These are phyloP conservation scores for Parastagonospora nodorum DNA, from an alignment of 2,329 filamentous ascomycete genomes.

Conservation along the genomic window DNA sequence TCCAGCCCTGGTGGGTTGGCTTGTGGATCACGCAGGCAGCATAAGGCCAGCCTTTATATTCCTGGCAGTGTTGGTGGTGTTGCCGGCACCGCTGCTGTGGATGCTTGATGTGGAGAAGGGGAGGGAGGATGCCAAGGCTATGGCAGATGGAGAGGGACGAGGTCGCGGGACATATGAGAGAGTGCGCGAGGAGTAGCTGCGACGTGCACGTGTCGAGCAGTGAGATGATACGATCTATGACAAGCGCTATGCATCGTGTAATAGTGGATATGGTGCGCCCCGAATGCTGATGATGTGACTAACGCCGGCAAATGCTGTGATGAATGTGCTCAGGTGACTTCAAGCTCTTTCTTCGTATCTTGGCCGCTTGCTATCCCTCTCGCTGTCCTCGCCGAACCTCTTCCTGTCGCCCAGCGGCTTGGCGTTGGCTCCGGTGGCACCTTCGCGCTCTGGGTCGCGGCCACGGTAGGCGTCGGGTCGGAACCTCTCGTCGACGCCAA, in stretches of 20 bases:
- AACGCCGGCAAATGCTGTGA: slow-evolving; percentile 15
- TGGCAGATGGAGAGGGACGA: slow-evolving; percentile 24
- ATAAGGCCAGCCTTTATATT: slow-evolving; percentile 76
- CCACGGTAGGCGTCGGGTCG: slow-evolving; percentile 62
- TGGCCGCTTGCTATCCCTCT: slow-evolving; percentile 52
- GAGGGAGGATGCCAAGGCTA: slow-evolving; percentile 38
- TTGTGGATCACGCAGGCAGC: slow-evolving; percentile 69
- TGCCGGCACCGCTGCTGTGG: slow-evolving; percentile 80
- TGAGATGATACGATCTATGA: too few species aligned
- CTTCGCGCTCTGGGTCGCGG: slow-evolving; percentile 43
- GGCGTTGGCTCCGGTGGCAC: slow-evolving; percentile 71
- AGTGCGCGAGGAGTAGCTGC: slow-evolving; percentile 14
- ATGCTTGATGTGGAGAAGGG: slow-evolving; percentile 73
- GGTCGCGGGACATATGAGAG: slow-evolving; percentile 24
- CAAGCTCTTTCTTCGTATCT: slow-evolving; percentile 43
- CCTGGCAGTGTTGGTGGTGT: slow-evolving; percentile 74
- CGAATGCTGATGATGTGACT: slow-evolving; percentile 6
- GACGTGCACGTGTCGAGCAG: too few species aligned
- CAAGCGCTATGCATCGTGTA: neutral
- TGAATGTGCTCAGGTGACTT: slow-evolving; percentile 3
- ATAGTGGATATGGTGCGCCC: slow-evolving; percentile 8
- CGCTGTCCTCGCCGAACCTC: slow-evolving; percentile 45
- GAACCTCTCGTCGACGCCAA: slow-evolving; percentile 68
- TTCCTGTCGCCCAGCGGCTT: slow-evolving; percentile 70
- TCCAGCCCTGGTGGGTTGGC: slow-evolving; percentile 84